These are phyloP conservation scores for Serendipita indica DNA, from an alignment of 768 basidiomycete species.

Conservation along the genomic window DNA sequence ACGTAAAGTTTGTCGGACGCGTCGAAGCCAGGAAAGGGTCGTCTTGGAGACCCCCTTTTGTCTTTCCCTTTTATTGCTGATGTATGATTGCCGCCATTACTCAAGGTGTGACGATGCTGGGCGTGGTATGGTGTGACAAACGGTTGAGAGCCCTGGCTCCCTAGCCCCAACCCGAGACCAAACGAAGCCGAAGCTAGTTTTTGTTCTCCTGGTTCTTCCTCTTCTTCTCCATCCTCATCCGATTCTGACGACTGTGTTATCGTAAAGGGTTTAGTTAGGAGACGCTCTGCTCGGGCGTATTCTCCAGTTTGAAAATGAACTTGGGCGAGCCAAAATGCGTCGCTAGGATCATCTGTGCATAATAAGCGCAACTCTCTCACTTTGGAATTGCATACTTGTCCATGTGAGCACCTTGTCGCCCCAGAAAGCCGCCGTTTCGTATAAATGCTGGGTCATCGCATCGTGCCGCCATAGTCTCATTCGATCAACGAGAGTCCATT, in stretches of 20 bases:
- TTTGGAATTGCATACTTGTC: slow-evolving; percentile 53
- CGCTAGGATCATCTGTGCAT: slow-evolving; percentile 73
- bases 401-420: slow-evolving; percentile 92
- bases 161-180: background rate
- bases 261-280: slow-evolving; percentile 78
- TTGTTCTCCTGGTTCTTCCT: slow-evolving; percentile 16
- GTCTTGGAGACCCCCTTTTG: background rate
- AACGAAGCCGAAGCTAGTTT: background rate
- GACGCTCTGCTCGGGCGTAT: slow-evolving; percentile 82
- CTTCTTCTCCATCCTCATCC: background rate
- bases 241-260: slow-evolving; percentile 13
- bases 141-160: background rate
- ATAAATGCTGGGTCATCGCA: slow-evolving; percentile 95
- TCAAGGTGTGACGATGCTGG: background rate
- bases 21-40: background rate
- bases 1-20: background rate
- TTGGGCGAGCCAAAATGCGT: slow-evolving; percentile 98
- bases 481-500: slow-evolving; percentile 83
- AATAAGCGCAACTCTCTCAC: background rate
- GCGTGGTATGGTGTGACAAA: background rate
- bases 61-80: background rate
- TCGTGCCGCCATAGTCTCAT: slow-evolving; percentile 97
- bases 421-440: slow-evolving; percentile 96
- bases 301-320: slow-evolving; percentile 93
- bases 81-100: background rate